Percentiles rank a stretch among this genome's conserved stretches.
phyloP scores from a whole-genome alignment of 1,139 yeast species.

The Candida sojae region DNA sequence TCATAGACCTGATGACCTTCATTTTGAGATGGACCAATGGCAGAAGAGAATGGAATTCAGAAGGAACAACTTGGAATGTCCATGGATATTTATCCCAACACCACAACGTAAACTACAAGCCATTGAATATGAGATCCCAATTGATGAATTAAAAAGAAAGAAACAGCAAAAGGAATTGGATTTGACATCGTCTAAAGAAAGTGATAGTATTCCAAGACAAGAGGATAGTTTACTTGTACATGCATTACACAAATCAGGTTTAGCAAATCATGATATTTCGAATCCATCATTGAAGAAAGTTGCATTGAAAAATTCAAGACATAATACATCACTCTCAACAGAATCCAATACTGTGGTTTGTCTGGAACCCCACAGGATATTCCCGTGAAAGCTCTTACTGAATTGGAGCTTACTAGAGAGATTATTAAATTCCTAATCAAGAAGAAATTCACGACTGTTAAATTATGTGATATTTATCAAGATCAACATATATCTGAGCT shows the following conservation, averaged over 20 bases:
- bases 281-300: too few relatives aligned
- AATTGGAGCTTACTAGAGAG: constrained; percentile 27
- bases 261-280: too few relatives aligned
- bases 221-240: constrained; percentile 6
- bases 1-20: constrained; percentile 16
- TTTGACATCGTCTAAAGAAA: neutral
- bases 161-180: constrained; percentile 1
- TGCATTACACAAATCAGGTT: neutral
- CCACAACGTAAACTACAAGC: neutral
- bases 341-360: neutral
- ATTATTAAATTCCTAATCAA: constrained; percentile 31
- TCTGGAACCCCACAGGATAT: neutral
- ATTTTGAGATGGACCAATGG: constrained; percentile 37
- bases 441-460: constrained; percentile 21
- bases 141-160: constrained; percentile 6
- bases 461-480: constrained; percentile 26
- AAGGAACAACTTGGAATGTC: constrained; percentile 15
- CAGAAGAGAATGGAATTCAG: constrained; percentile 25
- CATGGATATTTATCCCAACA: constrained; percentile 27
- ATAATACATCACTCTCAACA: too few relatives aligned
- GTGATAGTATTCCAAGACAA: neutral
- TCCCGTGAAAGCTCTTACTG: constrained; percentile 21
- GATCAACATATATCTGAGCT: constrained; percentile 22
- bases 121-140: constrained; percentile 4
- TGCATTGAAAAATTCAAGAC: too few relatives aligned